A percentile compares a stretch with the other conserved stretches of the same genome.
phyloP scores from a whole-genome alignment of 2,329 filamentous ascomycete species.

The Penicillium sp. region DNA sequence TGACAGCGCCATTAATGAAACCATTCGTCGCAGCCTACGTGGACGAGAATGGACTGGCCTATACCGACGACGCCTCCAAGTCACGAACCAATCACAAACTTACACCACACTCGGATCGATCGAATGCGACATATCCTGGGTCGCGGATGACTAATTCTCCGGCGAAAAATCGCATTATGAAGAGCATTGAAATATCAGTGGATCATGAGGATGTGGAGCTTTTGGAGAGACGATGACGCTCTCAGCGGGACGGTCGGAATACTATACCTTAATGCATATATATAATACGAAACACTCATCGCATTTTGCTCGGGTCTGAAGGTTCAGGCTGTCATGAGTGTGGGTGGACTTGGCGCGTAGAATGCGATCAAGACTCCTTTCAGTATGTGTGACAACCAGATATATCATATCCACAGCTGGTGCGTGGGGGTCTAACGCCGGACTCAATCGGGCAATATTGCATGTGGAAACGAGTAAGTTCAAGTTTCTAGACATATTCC shows the following conservation, averaged over 20 bases:
- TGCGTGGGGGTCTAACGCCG: no score
- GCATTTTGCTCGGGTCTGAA: neutral
- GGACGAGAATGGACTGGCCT: slow-evolving; percentile 24
- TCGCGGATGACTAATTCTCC: neutral
- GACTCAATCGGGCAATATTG: neutral
- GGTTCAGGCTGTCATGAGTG: rapidly evolving
- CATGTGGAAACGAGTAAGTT: neutral
- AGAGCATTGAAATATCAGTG: slow-evolving; percentile 17
- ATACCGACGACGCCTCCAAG: slow-evolving; percentile 19
- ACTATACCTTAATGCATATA: neutral
- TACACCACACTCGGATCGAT: neutral
- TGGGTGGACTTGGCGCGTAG: neutral
- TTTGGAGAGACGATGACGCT: neutral
- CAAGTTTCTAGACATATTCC: neutral
- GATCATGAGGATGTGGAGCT: slow-evolving; percentile 6
- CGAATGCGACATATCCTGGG: neutral
- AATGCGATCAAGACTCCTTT: no score
- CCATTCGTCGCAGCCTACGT: slow-evolving; percentile 43
- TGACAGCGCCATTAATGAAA: slow-evolving; percentile 44
- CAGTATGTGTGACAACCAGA: no score
- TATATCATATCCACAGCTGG: neutral
- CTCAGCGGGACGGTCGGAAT: neutral
- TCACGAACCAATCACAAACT: slow-evolving; percentile 1
- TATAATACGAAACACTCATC: no score
- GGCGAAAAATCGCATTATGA: slow-evolving; percentile 4